These are phyloP conservation scores for Nematocida sp. DNA, from an alignment of 371 early-diverging fungal genomes.

Conservation along the genomic window DNA sequence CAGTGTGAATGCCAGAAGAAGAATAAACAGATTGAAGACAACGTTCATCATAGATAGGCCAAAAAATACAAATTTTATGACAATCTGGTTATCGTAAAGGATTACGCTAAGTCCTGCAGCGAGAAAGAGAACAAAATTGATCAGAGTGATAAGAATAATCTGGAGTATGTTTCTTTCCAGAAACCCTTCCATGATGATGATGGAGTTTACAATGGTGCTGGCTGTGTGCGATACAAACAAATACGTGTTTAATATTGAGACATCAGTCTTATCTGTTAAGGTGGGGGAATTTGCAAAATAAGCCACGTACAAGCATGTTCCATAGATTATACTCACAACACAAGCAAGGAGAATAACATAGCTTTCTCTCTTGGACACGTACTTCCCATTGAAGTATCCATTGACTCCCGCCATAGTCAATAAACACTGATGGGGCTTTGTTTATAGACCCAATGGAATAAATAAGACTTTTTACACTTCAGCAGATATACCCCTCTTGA, in stretches of 20 bases:
- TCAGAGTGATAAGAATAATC: constrained; percentile 2
- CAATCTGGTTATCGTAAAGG: background rate
- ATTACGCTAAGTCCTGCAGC: background rate
- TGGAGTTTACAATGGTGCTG: background rate
- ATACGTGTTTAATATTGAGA: background rate
- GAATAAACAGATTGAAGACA: background rate
- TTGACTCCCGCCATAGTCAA: no score
- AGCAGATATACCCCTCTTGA: no score
- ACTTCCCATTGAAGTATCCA: no score
- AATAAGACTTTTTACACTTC: no score
- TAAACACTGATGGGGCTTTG: no score
- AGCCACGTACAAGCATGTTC: background rate
- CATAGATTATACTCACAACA: background rate
- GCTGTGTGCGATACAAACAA: background rate
- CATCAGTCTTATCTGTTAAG: background rate
- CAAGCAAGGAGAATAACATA: background rate
- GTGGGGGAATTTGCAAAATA: background rate
- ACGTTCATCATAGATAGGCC: background rate
- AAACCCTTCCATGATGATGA: constrained; percentile 18
- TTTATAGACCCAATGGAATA: no score
- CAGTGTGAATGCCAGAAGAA: background rate
- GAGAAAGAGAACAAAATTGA: no score
- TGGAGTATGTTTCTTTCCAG: constrained; percentile 30
- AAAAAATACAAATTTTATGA: background rate
- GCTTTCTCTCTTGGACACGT: no score